phyloP scores from a whole-genome alignment of 192 early-diverging fungal species.

The Glomus cerebriforme region DNA sequence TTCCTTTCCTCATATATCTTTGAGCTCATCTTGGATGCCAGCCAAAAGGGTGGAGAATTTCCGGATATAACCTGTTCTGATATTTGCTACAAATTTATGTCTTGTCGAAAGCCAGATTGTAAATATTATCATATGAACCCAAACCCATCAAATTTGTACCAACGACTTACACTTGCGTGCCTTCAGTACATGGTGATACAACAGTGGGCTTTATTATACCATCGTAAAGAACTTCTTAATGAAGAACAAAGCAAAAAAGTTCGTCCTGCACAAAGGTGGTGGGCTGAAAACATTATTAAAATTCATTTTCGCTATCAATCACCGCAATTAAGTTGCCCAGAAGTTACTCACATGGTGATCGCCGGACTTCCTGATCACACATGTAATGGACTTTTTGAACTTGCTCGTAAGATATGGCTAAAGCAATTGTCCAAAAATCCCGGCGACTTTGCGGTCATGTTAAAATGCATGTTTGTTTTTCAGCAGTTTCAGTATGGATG shows the following conservation, averaged over 20 bases:
- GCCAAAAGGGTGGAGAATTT: slow-evolving; percentile 1
- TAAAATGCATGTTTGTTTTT: no score
- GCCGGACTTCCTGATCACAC: no score
- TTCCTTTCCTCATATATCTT: slow-evolving; percentile 1
- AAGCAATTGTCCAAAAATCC: no score
- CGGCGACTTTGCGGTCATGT: no score
- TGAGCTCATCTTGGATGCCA: neutral
- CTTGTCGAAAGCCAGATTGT: neutral
- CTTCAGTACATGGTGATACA: slow-evolving; percentile 8
- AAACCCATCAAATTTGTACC: neutral
- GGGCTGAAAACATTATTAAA: no score
- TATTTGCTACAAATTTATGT: neutral
- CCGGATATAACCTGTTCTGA: neutral
- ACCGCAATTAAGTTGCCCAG: no score
- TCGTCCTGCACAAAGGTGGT: no score
- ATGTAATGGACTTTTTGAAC: no score
- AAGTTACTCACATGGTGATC: no score
- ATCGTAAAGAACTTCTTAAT: neutral
- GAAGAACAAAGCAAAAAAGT: neutral
- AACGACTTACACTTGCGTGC: slow-evolving; percentile 2
- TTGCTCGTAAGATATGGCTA: no score
- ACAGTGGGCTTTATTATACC: neutral
- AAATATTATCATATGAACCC: neutral
- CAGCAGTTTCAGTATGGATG: no score
- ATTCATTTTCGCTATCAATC: no score